These are phyloP conservation scores for Blastobotrys attinorum DNA, from an alignment of 805 yeast genomes.

Conservation along the genomic window DNA sequence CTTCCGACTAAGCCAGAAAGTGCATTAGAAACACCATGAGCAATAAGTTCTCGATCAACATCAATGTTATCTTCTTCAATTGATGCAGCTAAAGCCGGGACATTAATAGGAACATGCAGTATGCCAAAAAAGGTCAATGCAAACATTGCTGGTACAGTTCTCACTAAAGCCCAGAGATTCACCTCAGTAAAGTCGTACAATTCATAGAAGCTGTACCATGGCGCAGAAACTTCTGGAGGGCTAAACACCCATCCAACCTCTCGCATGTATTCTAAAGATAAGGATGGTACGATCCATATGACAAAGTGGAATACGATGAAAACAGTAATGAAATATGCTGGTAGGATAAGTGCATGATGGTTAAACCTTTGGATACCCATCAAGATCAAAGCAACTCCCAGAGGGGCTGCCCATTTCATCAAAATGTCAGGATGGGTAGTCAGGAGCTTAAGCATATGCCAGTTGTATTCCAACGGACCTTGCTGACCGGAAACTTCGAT, in stretches of 20 bases:
- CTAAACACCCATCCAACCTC: slow-evolving; percentile 79
- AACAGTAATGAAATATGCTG: slow-evolving; percentile 67
- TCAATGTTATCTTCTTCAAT: slow-evolving; percentile 71
- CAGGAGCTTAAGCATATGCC: slow-evolving; percentile 35
- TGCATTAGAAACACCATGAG: slow-evolving; percentile 88
- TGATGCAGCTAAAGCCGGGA: slow-evolving; percentile 92
- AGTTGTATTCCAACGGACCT: slow-evolving; percentile 60
- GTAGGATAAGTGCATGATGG: slow-evolving; percentile 68
- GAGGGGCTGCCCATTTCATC: slow-evolving; percentile 65
- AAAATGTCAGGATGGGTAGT: slow-evolving; percentile 39
- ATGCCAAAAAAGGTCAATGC: slow-evolving; percentile 95
- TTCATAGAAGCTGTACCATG: slow-evolving; percentile 83
- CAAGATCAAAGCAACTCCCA: slow-evolving; percentile 51
- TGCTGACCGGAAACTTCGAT: slow-evolving; percentile 82
- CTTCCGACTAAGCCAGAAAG: slow-evolving; percentile 79
- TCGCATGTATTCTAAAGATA: slow-evolving; percentile 56
- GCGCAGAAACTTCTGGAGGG: slow-evolving; percentile 53
- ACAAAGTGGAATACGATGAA: slow-evolving; percentile 62
- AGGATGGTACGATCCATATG: slow-evolving; percentile 55
- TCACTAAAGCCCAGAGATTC: slow-evolving; percentile 62
- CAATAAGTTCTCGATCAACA: slow-evolving; percentile 87
- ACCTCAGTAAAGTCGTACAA: slow-evolving; percentile 62
- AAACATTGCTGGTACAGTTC: slow-evolving; percentile 84
- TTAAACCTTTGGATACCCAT: slow-evolving; percentile 55
- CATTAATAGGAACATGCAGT: slow-evolving; percentile 93